Percentiles rank a stretch among this genome's conserved stretches.
Conservation (phyloP, 768 basidiomycete species). For the Russula compacta region DNA sequence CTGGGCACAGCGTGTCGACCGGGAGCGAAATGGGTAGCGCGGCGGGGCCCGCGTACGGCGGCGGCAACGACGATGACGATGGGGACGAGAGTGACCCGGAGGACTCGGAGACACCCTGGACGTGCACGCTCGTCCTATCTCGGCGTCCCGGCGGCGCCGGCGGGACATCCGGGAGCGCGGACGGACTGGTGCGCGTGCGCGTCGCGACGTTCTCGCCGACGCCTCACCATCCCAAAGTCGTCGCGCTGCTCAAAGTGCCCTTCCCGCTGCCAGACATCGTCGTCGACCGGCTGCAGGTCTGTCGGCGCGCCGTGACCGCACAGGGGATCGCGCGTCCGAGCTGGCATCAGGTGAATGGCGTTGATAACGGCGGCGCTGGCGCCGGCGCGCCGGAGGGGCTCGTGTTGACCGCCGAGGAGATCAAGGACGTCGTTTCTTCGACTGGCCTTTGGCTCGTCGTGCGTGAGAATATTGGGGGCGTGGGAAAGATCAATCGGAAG, state of each 20-base stretch:
- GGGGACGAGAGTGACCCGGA: conserved; percentile 89
- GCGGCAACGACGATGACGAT: conserved; percentile 41
- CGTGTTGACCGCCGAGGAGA: conserved; percentile 77
- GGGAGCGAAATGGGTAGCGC: conserved; percentile 3
- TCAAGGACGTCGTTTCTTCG: conserved; percentile 85
- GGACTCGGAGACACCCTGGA: conserved; percentile 95
- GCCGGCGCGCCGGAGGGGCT: too few species aligned
- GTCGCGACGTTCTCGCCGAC: conserved; percentile 84
- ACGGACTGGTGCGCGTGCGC: conserved; percentile 37
- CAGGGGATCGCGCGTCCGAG: conserved; percentile 27
- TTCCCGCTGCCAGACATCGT: conserved; percentile 81
- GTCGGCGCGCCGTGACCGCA: conserved; percentile 38
- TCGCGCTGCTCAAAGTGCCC: conserved; percentile 84
- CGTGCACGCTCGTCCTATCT: conserved; percentile 69
- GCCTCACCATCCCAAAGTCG: conserved; percentile 93
- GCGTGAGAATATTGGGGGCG: conserved; percentile 85
- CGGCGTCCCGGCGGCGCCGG: conserved; percentile 21
- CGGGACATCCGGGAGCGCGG: background rate
- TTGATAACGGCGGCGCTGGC: background rate
- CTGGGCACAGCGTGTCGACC: conserved; percentile 17
- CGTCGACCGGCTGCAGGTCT: conserved; percentile 48
- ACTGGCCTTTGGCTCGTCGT: conserved; percentile 90
- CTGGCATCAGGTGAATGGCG: background rate
- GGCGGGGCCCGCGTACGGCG: background rate
- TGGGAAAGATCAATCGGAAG: conserved; percentile 70